Conservation (phyloP, 139 green algal species). For the Ulvella scutata region DNA sequence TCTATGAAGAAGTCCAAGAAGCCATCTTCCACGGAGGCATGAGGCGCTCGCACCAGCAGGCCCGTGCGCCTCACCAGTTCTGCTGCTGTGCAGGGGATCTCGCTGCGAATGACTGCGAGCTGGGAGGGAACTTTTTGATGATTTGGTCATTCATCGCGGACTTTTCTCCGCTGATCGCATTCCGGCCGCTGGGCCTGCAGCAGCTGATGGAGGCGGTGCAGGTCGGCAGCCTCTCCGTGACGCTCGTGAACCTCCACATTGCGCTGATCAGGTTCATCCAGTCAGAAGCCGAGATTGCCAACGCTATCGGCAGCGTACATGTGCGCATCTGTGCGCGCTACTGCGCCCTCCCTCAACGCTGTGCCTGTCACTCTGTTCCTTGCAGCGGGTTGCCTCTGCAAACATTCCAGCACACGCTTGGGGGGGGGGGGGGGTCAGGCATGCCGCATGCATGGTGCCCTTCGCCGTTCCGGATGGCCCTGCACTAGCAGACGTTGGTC, state of each 20-base stretch:
- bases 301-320: background rate
- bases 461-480: too few relatives aligned
- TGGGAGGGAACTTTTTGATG: slow-evolving; percentile 1
- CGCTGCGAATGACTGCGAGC: background rate
- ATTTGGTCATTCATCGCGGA: background rate
- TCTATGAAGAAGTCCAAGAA: background rate
- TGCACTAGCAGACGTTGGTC: too few relatives aligned
- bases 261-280: slow-evolving; percentile 1
- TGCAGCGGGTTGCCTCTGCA: too few relatives aligned
- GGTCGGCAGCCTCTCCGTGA: background rate
- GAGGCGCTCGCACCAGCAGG: too few relatives aligned
- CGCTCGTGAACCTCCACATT: background rate
- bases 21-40: background rate
- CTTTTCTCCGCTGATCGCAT: background rate
- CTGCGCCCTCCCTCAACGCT: too few relatives aligned
- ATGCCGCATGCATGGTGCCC: too few relatives aligned
- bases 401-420: too few relatives aligned
- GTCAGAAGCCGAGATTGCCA: background rate
- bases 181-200: background rate
- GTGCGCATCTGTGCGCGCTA: too few relatives aligned
- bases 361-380: too few relatives aligned
- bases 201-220: background rate
- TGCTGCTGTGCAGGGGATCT: background rate
- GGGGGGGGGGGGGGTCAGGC: too few relatives aligned
- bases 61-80: too few relatives aligned